Base-by-base conservation (phyloP, 805 yeast genomes). In the Yamadazyma laniorum region DNA sequence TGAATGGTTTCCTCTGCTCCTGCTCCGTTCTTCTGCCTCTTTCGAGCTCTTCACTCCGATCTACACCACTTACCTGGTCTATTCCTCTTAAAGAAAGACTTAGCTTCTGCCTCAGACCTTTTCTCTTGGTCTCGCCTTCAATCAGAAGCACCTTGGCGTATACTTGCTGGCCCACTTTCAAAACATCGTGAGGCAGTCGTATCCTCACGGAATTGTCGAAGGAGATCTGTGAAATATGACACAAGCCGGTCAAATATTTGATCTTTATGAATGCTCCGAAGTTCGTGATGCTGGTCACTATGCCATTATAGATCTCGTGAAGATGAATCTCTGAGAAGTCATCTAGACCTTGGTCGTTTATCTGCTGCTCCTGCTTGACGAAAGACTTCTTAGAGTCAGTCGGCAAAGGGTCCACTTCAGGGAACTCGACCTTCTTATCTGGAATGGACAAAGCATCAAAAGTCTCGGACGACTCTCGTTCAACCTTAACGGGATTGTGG, bases 231-330 rank as follows among this genome's bases (percentile, higher is more conserved):
- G 95, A 86, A 0, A 85, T 72, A 53, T 90, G 97, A 26, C 90
- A 81, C 13, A 90, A 64, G 0, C 95, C 95, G 1, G 64, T 56
- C 55, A 33, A 6, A 58, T 48, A 51, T 35, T 47, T 40, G 35
- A 90, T 55, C 7, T 75, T 59, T 0, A 88, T 74, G 54, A 90
- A 91, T 1, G 88, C 95, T 0, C 98, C 97, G 59, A 79, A 90
- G 2, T 74, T 58, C 29, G 79, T 78, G 1, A 85, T 49, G 31
- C 75, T 77, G 32, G 67, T 69, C 3, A 91, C 82, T 18, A 47
- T 59, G 0, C 95, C 97, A 19, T 58, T 58, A 49, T 82, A 80
- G 0, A 85, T 62, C 17, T 68, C 57, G 9, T n/a, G 12, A 12
- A n/a, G 29, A 6, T 7, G 9, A 21, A 21, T 9, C 12, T 26